Percentiles rank a stretch among this genome's conserved stretches.
These are phyloP conservation scores for Penicillium sp. DNA, from an alignment of 2,329 filamentous ascomycete genomes.

Conservation along the genomic window DNA sequence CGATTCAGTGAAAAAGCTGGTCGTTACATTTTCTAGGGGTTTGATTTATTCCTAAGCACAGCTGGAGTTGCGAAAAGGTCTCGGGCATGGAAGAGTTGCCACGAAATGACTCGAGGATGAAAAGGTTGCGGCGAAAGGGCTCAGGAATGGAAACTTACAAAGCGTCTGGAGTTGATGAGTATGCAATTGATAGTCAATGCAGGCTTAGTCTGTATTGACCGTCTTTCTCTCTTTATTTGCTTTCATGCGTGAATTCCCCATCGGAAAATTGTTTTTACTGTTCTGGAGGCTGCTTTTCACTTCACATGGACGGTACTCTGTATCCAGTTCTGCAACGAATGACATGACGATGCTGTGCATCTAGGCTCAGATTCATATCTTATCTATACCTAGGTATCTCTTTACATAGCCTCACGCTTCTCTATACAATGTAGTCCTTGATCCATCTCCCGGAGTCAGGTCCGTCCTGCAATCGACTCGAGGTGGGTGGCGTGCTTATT, in stretches of 20 bases:
- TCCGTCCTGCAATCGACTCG: constrained; percentile 10
- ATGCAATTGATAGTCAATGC: background rate
- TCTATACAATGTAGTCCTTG: background rate
- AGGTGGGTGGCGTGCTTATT: constrained; percentile 10
- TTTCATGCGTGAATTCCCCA: background rate
- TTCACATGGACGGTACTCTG: background rate
- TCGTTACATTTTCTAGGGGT: no score
- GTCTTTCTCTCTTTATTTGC: background rate
- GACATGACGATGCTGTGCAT: background rate
- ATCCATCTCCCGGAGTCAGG: constrained; percentile 4
- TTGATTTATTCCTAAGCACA: no score
- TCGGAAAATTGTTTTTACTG: background rate
- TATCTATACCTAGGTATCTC: background rate
- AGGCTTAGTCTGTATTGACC: background rate
- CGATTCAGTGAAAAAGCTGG: constrained; percentile 15
- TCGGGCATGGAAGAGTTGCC: no score
- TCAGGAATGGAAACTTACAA: background rate
- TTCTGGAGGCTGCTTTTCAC: background rate
- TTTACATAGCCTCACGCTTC: background rate
- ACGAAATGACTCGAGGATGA: no score
- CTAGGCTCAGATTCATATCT: background rate
- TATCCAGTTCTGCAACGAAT: background rate
- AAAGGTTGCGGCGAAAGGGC: no score
- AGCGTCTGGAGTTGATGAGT: constrained; percentile 12
- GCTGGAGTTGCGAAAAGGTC: no score